Evolutionary conservation across 371 early-diverging fungal species (phyloP).

Genomic region (Rhizomucor miehei): DNA sequence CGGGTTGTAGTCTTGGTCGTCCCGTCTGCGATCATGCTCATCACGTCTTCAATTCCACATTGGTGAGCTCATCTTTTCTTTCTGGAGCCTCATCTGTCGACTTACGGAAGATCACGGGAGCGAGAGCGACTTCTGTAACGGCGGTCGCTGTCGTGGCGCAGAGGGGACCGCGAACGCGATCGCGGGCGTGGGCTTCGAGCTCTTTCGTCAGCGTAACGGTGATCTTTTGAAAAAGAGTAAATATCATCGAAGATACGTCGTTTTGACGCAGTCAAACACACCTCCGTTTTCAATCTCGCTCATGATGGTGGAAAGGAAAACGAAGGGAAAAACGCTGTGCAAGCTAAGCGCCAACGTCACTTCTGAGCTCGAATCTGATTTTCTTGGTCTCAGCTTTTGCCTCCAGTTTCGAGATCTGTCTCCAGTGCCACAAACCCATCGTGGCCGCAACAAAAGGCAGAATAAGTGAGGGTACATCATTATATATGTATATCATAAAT

Average conservation of each 20-base stretch:
- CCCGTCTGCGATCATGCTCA: constrained; percentile 8
- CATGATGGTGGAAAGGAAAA: constrained; percentile 7
- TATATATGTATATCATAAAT: no score
- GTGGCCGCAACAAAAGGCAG: no score
- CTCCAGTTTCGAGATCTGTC: no score
- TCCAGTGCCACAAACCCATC: no score
- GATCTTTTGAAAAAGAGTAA: constrained; percentile 14
- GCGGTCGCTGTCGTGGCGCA: constrained; percentile 39
- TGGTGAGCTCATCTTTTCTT: not conserved
- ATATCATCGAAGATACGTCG: not conserved
- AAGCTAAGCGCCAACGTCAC: not conserved
- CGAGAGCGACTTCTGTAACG: constrained; percentile 52
- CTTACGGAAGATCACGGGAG: constrained; percentile 39
- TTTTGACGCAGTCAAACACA: not conserved
- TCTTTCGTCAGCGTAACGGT: constrained; percentile 42
- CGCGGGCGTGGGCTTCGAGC: constrained; percentile 44
- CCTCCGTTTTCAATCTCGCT: constrained; percentile 19
- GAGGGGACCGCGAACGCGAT: constrained; percentile 47
- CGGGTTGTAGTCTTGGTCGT: constrained; percentile 54
- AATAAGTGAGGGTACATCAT: no score
- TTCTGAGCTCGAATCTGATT: no score
- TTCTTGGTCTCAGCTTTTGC: no score
- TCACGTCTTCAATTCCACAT: constrained; percentile 1
- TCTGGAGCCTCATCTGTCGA: not conserved
- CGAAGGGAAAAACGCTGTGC: not conserved